phyloP scores from a whole-genome alignment of 805 yeast genomes.

The Kluyveromyces dobzhanskii region DNA sequence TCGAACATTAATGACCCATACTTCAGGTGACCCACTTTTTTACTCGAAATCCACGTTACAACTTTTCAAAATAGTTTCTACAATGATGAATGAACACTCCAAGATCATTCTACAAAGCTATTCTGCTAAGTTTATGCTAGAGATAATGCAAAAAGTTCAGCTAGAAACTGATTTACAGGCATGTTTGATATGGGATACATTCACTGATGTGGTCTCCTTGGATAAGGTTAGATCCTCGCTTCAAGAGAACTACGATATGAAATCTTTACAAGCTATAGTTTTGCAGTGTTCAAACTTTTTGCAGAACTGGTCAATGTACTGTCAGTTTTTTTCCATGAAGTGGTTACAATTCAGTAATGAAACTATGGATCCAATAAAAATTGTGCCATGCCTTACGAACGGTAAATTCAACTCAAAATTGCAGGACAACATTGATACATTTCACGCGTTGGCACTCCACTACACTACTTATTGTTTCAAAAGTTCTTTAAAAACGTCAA shows the following conservation, averaged over 20 bases:
- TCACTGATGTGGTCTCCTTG: slow-evolving; percentile 46
- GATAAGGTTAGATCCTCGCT: neutral
- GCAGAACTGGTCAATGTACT: slow-evolving; percentile 78
- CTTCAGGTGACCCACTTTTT: slow-evolving; percentile 37
- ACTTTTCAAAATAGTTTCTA: slow-evolving; percentile 75
- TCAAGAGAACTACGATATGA: neutral
- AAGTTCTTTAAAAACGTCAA: slow-evolving; percentile 74
- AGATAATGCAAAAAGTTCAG: slow-evolving; percentile 68
- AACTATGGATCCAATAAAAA: slow-evolving; percentile 6
- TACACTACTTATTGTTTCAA: slow-evolving; percentile 72
- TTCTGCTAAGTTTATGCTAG: slow-evolving; percentile 51
- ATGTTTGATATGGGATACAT: slow-evolving; percentile 79
- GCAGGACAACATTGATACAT: slow-evolving; percentile 41
- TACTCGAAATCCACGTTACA: slow-evolving; percentile 55
- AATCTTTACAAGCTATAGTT: neutral
- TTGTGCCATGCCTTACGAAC: slow-evolving; percentile 21
- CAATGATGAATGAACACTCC: slow-evolving; percentile 79
- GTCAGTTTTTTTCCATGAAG: slow-evolving; percentile 60
- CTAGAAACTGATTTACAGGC: slow-evolving; percentile 89
- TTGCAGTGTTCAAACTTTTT: slow-evolving; percentile 57
- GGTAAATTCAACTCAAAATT: slow-evolving; percentile 23
- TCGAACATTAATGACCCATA: slow-evolving; percentile 48
- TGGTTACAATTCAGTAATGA: slow-evolving; percentile 42
- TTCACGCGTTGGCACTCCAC: slow-evolving; percentile 55
- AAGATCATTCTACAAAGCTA: slow-evolving; percentile 68